A percentile compares a stretch with the other conserved stretches of the same genome.
These are phyloP conservation scores for Coemansia sp. DNA, from an alignment of 192 early-diverging fungal genomes.

Conservation along the genomic window DNA sequence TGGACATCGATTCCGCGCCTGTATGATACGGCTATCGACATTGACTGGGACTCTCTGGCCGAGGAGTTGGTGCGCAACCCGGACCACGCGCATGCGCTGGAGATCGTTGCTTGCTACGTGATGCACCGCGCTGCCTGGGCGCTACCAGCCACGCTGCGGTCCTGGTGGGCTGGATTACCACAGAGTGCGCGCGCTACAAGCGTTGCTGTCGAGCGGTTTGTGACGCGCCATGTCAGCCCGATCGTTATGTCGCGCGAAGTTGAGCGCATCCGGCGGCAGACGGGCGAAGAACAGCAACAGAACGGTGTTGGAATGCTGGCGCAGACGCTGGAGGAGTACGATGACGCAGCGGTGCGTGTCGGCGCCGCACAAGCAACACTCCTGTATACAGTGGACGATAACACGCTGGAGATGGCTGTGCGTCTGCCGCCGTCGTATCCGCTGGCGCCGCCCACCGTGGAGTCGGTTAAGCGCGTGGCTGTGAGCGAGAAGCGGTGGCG, in stretches of 20 bases:
- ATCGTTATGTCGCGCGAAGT: conserved; percentile 19
- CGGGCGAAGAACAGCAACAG: conserved; percentile 1
- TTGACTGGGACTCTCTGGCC: conserved; percentile 41
- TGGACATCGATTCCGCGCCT: conserved; percentile 8
- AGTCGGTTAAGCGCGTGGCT: conserved; percentile 40
- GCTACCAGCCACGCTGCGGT: conserved; percentile 36
- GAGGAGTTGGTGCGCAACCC: conserved; percentile 21
- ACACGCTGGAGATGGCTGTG: conserved; percentile 53
- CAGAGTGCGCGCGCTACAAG: conserved; percentile 27
- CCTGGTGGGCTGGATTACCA: conserved; percentile 48
- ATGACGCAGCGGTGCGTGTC: conserved; percentile 29
- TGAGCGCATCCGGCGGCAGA: conserved; percentile 20
- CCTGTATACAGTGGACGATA: conserved; percentile 47
- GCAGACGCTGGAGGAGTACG: conserved; percentile 39
- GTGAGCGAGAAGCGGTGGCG: conserved; percentile 59
- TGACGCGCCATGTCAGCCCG: conserved; percentile 20
- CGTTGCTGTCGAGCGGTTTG: conserved; percentile 35
- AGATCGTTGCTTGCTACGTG: conserved; percentile 30
- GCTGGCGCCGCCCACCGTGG: conserved; percentile 36
- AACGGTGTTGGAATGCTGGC: background rate
- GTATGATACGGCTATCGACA: conserved; percentile 18
- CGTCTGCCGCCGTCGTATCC: conserved; percentile 53
- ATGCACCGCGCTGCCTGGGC: conserved; percentile 20
- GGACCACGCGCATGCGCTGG: conserved; percentile 19
- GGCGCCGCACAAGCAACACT: conserved; percentile 25